These are phyloP conservation scores for Malus asiatica DNA, from an alignment of 306 rosid genomes.

Conservation along the genomic window DNA sequence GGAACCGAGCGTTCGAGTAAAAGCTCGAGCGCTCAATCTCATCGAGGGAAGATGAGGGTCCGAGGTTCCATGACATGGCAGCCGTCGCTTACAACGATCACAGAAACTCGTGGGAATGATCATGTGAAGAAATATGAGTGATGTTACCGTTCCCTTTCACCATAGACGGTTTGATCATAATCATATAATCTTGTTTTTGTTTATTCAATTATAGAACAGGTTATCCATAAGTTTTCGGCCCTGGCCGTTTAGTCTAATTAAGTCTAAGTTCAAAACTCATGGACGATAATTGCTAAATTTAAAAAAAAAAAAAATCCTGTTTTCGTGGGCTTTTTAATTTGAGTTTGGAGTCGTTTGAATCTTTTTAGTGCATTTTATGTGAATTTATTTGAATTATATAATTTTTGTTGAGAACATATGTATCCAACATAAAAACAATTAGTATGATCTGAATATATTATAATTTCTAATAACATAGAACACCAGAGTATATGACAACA, in stretches of 20 bases:
- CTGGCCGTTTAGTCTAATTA: no score
- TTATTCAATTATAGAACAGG: background rate
- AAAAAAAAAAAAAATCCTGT: no score
- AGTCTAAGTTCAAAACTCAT: no score
- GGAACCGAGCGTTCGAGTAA: background rate
- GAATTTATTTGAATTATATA: background rate
- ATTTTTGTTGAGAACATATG: background rate
- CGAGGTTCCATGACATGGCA: slow-evolving; percentile 5
- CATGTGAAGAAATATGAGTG: background rate
- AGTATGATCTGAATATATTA: no score
- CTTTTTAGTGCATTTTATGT: no score
- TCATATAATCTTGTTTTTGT: background rate
- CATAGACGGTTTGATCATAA: no score
- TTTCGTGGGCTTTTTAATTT: background rate
- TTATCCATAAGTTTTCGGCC: background rate
- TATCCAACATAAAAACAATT: no score
- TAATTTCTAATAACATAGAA: background rate
- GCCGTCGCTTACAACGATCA: slow-evolving; percentile 13
- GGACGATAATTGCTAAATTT: background rate
- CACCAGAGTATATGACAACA: background rate
- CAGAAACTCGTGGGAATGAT: slow-evolving; percentile 1
- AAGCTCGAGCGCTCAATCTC: background rate
- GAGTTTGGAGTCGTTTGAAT: background rate
- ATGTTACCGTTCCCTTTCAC: background rate
- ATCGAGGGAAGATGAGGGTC: background rate